phyloP scores from a whole-genome alignment of 192 early-diverging fungal genomes.

The Rhizophagus clarus region DNA sequence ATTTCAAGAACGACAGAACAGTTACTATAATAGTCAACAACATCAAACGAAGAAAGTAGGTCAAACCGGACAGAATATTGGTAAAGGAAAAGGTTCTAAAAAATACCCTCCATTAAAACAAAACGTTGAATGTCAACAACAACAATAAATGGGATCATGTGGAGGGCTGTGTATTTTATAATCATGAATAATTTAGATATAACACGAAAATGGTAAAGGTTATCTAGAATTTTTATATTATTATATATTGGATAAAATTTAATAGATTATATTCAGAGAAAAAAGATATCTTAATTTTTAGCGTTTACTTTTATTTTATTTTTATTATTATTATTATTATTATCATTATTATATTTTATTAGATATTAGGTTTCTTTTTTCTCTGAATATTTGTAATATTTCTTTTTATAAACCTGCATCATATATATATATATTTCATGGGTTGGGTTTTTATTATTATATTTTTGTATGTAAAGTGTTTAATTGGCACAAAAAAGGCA shows the following conservation, averaged over 20 bases:
- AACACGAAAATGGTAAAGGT: neutral
- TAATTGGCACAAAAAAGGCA: neutral
- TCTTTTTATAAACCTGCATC: neutral
- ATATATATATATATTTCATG: conserved; percentile 1
- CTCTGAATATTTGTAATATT: conserved; percentile 16
- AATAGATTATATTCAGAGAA: conserved; percentile 11
- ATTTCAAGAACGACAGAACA: neutral
- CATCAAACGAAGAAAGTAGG: neutral
- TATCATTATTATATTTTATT: neutral
- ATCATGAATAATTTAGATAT: neutral
- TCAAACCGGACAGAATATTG: neutral
- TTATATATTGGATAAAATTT: neutral
- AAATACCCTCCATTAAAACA: neutral
- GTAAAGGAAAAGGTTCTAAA: neutral
- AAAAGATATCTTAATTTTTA: neutral
- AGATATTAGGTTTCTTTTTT: conserved; percentile 10
- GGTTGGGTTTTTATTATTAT: conserved; percentile 10
- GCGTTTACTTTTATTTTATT: neutral
- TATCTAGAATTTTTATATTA: neutral
- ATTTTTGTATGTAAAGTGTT: conserved; percentile 7
- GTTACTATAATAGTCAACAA: no score
- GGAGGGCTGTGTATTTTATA: neutral
- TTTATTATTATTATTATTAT: neutral
- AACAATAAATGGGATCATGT: neutral
- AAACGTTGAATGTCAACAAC: neutral